Conservation (phyloP, 345 rosid genomes). For the Sonneratia caseolaris region DNA sequence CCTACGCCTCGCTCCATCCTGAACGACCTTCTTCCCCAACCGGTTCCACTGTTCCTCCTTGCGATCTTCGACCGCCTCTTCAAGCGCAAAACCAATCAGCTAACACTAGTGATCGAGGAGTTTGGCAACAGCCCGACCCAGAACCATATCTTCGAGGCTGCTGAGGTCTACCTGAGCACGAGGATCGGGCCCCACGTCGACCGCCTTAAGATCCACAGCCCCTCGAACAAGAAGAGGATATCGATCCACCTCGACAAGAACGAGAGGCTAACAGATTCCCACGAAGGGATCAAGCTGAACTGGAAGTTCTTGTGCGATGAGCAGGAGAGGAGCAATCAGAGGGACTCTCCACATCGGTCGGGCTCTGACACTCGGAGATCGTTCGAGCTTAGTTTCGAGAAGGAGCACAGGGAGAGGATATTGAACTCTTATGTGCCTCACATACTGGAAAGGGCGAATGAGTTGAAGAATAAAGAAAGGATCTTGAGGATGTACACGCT, state of each 20-base stretch:
- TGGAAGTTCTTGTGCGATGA: conserved; percentile 11
- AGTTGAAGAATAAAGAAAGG: conserved; percentile 23
- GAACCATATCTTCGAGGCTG: conserved; percentile 33
- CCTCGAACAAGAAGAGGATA: conserved; percentile 20
- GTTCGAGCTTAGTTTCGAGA: conserved; percentile 30
- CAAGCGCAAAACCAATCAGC: conserved; percentile 1
- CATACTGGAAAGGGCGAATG: conserved; percentile 17
- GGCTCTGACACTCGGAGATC: conserved; percentile 16
- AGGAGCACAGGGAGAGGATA: conserved; percentile 25
- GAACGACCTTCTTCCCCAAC: neutral
- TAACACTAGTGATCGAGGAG: conserved; percentile 32
- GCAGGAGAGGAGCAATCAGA: conserved; percentile 19
- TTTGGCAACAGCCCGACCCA: conserved; percentile 28
- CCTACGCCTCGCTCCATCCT: neutral
- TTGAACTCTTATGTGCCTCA: conserved; percentile 28
- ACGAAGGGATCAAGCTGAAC: conserved; percentile 8
- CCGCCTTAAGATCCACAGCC: conserved; percentile 24
- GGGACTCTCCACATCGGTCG: neutral
- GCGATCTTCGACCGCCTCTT: neutral
- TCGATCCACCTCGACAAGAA: conserved; percentile 22
- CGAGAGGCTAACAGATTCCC: conserved; percentile 27
- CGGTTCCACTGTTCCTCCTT: neutral
- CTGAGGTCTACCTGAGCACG: conserved; percentile 28
- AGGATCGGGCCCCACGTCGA: conserved; percentile 18
- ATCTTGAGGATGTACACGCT: conserved; percentile 26